Base-by-base conservation (phyloP, 2,329 filamentous ascomycete species). In the Fusarium sp. region DNA sequence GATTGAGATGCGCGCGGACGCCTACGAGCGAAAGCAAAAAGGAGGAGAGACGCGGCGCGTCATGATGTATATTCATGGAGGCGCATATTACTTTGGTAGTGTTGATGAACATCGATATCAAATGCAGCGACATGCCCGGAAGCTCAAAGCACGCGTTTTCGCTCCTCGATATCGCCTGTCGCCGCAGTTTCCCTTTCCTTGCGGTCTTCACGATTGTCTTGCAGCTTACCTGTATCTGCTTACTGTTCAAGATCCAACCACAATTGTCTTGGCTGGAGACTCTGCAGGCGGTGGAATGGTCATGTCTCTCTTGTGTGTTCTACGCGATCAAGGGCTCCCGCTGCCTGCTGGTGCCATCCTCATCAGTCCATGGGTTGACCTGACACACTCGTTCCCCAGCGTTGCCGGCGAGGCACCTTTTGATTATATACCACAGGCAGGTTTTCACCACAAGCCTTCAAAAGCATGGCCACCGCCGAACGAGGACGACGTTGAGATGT, bases 41-140 rank as follows among this genome's bases (percentile, higher is more conserved):
- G 84, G 83, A 22, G 88, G 90, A 54, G 86, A 87, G 28, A 88
- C 89, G 24, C 91, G 91, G 74, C 90, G 95, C 58, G 91, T 97
- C 65, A 97, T 98, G 89, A 85, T 99, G 30, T 98, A 98, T 82
- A 87, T 98, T 28, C 96, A 98, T 79, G 96, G 96, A 20, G 95
- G 95, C 12, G 95, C 93, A 26, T 98, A 97, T 83, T 99, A 92
- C 83, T 98, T 99, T 80, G 95, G 96, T 20, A 97, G 94, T 76
- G 92, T 98, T 41, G 95, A 98, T 79, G 95, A 97, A 81, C 96
- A 98, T 84, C 91, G 96, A n/a, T 98, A 98, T 83, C 95, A 98
- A 86, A 91, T 99, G 87, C 96, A 99, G 82, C 89, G 95, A 54
- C 95, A 98, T 86, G 96, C 96, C 33, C 89, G 96, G 60, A 98